Evolutionary conservation across 2,329 filamentous ascomycete genomes (phyloP).

Genomic region (Phyllosticta ampelicida): DNA sequence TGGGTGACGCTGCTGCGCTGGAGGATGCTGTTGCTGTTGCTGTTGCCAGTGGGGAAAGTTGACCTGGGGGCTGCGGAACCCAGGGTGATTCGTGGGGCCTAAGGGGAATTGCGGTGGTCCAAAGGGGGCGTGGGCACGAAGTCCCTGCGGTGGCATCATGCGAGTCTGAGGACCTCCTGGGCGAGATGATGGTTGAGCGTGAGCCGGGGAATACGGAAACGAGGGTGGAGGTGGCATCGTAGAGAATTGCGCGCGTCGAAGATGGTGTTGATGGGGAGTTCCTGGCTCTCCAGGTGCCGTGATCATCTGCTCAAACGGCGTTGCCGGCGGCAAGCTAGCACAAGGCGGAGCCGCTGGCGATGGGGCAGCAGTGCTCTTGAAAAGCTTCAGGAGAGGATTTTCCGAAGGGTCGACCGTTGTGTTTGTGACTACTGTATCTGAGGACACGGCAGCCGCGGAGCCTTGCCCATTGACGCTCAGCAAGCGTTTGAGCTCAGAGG

Average conservation of each 20-base stretch:
- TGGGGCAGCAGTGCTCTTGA: neutral
- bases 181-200: conserved; percentile 13
- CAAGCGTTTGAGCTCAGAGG: conserved; percentile 42
- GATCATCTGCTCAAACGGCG: conserved; percentile 45
- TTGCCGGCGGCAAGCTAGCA: conserved; percentile 20
- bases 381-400: neutral
- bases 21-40: neutral
- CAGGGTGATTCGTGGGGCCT: neutral
- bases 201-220: conserved; percentile 36
- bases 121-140: neutral
- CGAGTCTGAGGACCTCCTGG: neutral
- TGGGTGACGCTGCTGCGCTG: conserved; percentile 5
- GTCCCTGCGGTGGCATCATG: neutral
- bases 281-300: conserved; percentile 42
- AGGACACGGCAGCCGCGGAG: neutral
- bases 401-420: neutral
- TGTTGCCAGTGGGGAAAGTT: conserved; percentile 1
- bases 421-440: conserved; percentile 36
- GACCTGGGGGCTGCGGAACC: conserved; percentile 14
- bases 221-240: conserved; percentile 39
- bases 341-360: neutral
- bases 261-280: conserved; percentile 46
- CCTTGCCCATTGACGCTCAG: conserved; percentile 30
- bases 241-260: conserved; percentile 41
- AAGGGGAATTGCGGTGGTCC: neutral